Base-by-base conservation (phyloP, 441 rosid genomes). In the Gossypium davidsonii region DNA sequence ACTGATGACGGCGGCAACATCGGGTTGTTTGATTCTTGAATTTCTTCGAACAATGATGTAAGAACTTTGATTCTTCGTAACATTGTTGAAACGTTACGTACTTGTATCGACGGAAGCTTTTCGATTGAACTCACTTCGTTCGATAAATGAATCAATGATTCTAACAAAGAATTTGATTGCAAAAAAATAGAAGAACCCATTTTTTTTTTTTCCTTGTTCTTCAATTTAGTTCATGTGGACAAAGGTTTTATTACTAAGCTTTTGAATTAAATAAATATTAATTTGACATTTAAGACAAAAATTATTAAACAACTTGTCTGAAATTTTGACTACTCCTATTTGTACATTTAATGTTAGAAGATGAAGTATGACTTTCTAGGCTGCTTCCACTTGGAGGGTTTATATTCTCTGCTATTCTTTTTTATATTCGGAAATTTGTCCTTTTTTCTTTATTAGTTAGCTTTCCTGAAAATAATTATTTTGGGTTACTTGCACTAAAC, bases 361-460 rank as follows among this genome's bases (percentile, higher is more conserved):
- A 25, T 39, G 67, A 71, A 73, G 9, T 53, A 61, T 60, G 76
- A 76, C 56, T 74, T 69, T 15, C 74, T 74, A 42, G 79, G 81
- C 31, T 57, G 81, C 88, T 79, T 87, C 94, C 94, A 84, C 74
- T 67, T 89, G 94, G 91, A 79, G 76, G 79, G n/a, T 53, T 52
- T 73, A 15, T 31, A 18, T 67, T 76, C 67, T 63, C 65, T 68
- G 10, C 39, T 42, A 6, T 9, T 67, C 72, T 70, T 66, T 25
- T 46, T 25, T 1, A 66, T 34, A 34, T 34, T 34, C 8, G 39
- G 9, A 8, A 10, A 26, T 9, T 71, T 67, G 58, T 67, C 79
- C 8, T n/a, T 58, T 26, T 44, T 15, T 2, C 65, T 53, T 31
- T 46, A 55, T 25, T 55, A 7, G 4, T 20, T 71, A 67, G 34